phyloP scores from a whole-genome alignment of 2,329 filamentous ascomycete genomes.

The Arachnomyces sp. region DNA sequence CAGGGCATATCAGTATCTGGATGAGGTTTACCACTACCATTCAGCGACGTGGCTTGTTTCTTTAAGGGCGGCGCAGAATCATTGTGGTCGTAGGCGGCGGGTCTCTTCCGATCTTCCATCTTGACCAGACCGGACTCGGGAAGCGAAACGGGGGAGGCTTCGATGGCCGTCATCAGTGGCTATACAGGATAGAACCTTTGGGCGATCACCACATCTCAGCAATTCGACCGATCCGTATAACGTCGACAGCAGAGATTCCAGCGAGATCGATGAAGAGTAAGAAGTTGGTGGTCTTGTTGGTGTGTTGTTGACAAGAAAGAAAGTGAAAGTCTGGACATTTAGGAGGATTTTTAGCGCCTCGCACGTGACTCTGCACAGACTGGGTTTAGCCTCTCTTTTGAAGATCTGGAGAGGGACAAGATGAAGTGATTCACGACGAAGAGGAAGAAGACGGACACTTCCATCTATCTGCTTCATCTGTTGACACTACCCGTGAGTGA shows the following conservation, averaged over 20 bases:
- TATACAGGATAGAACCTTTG: constrained; percentile 33
- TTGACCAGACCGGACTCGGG: constrained; percentile 73
- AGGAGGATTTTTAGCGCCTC: constrained; percentile 34
- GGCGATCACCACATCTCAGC: constrained; percentile 27
- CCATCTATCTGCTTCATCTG: background rate
- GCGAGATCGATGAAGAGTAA: constrained; percentile 13
- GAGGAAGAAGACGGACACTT: background rate
- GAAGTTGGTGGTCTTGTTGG: constrained; percentile 19
- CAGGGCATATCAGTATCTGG: constrained; percentile 60
- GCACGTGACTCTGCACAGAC: constrained; percentile 26
- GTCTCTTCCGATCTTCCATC: constrained; percentile 99
- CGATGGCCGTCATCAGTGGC: constrained; percentile 82
- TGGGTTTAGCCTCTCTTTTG: too few species aligned
- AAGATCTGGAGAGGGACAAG: background rate
- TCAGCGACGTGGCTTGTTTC: constrained; percentile 68
- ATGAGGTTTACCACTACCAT: constrained; percentile 60
- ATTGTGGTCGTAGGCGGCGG: constrained; percentile 68
- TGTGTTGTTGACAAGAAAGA: constrained; percentile 18
- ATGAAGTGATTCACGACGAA: background rate
- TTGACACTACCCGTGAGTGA: background rate
- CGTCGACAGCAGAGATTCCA: constrained; percentile 18
- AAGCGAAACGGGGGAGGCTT: constrained; percentile 63
- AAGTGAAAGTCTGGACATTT: constrained; percentile 15
- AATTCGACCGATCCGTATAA: constrained; percentile 6
- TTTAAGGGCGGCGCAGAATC: constrained; percentile 85